A percentile compares a stretch with the other conserved stretches of the same genome.
Evolutionary conservation across 2,329 filamentous ascomycete species (phyloP).

Genomic region (Paracoccidioides lutzii): DNA sequence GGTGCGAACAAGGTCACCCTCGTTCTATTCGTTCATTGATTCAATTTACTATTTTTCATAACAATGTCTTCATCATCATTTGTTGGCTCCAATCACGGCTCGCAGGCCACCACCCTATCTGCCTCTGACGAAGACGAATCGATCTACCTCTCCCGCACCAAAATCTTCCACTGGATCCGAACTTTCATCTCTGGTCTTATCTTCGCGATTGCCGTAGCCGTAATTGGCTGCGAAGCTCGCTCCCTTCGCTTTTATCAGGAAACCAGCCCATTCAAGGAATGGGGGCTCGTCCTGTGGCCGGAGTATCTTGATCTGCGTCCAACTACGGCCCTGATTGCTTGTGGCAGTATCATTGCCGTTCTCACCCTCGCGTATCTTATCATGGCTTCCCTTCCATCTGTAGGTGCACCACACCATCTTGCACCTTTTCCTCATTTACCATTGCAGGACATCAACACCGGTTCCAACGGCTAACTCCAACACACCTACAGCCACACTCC

Average conservation of each 20-base stretch:
- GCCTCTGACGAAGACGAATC: conserved; percentile 27
- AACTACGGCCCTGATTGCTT: conserved; percentile 24
- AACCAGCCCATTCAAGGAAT: conserved; percentile 23
- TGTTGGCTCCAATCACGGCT: conserved; percentile 16
- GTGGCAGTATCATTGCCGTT: conserved; percentile 25
- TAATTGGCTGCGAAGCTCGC: conserved; percentile 27
- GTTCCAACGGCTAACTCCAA: not conserved
- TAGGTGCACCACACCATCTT: conserved; percentile 12
- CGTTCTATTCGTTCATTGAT: conserved; percentile 2
- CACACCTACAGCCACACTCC: conserved; percentile 20
- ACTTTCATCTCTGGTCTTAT: conserved; percentile 23
- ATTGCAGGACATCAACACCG: too few relatives aligned
- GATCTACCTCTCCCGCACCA: conserved; percentile 22
- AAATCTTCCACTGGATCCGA: conserved; percentile 22
- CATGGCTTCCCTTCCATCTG: conserved; percentile 24
- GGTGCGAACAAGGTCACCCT: conserved; percentile 3
- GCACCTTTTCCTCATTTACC: conserved; percentile 4
- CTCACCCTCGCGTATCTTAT: conserved; percentile 23
- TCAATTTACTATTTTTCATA: conserved; percentile 3
- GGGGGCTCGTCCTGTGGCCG: conserved; percentile 30
- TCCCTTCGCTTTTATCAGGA: conserved; percentile 27
- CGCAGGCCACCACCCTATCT: conserved; percentile 19
- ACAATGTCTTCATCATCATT: conserved; percentile 17
- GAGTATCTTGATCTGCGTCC: conserved; percentile 30
- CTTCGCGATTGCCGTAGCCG: conserved; percentile 18